A percentile compares a stretch with the other conserved stretches of the same genome.
Conservation (phyloP, 345 rosid genomes). For the Arabidopsis arenosa region DNA sequence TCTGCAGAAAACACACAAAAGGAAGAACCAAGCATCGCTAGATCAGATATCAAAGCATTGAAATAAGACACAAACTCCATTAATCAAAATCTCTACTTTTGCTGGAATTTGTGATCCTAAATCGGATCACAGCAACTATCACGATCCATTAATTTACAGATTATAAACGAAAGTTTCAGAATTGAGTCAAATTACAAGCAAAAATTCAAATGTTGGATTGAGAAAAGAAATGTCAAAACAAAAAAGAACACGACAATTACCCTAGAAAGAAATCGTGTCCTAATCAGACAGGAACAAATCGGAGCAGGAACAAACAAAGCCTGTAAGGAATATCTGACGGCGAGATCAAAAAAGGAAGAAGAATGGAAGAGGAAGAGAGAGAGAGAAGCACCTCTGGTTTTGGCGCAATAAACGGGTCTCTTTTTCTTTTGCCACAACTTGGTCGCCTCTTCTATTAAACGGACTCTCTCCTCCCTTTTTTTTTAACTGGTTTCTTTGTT, state of each 20-base stretch:
- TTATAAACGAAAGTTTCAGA: not conserved
- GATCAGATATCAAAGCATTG: constrained; percentile 6
- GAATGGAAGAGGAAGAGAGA: not conserved
- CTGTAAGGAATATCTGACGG: constrained; percentile 30
- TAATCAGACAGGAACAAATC: constrained; percentile 24
- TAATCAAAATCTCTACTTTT: constrained; percentile 16
- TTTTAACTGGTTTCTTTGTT: not conserved
- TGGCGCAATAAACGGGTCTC: constrained; percentile 46
- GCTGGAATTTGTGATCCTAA: not conserved
- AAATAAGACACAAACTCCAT: not conserved
- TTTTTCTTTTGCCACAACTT: constrained; percentile 31
- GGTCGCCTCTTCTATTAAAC: constrained; percentile 29
- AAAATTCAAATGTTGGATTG: constrained; percentile 37
- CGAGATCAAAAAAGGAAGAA: constrained; percentile 16
- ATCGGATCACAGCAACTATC: constrained; percentile 12
- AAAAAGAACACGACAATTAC: not conserved
- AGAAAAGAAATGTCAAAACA: not conserved
- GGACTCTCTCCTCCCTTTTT: not conserved
- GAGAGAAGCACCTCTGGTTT: constrained; percentile 34
- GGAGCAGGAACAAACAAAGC: constrained; percentile 13
- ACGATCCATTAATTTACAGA: constrained; percentile 11
- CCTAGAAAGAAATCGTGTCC: constrained; percentile 17
- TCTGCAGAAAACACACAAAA: constrained; percentile 14
- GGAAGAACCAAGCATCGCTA: constrained; percentile 5
- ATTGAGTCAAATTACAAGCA: constrained; percentile 13